Base-by-base conservation (phyloP, 1,284 basidiomycete genomes). In the Naganishia cerealis region DNA sequence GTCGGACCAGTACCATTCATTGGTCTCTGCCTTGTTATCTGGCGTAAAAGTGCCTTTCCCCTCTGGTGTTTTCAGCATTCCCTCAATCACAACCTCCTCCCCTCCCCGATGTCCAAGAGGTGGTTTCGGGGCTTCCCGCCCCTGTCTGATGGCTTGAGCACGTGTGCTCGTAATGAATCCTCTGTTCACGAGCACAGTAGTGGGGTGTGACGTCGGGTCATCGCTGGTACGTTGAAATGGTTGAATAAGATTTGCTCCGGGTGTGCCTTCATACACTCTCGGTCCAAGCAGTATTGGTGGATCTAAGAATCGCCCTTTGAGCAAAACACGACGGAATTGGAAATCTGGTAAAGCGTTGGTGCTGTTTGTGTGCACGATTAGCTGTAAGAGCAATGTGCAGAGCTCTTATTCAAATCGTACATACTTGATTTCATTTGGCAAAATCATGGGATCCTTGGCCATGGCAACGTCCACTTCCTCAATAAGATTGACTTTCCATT, bases 401-500 rank as follows among this genome's bases (percentile, higher is more conserved):
- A 50, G 13, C 16, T 36, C 12, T 16, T 46, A 18, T 29, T n/a
- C 18, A 43, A 50, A 65, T 48, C n/a, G 7, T 39, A 77, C 89
- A 75, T 80, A 96, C 94, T 98, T 95, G 82, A 99, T 88, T 78
- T 87, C 87, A 52, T 84, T 85, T 0, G 95, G 95, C 29, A 99
- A 82, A 29, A 83, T 77, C 69, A 99, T 85, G 0, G 96, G 90
- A 42, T 87, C 86, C 38, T 89, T 85, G 70, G 89, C 85, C 36
- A 98, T 82, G 81, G 98, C 97, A 79, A 91, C 88, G 76, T 97
- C 91, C 53, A 99, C 84, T 76, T 98, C 92, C 72, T 97, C 92
- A 72, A 99, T 97, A 69, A 99, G 84, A 62, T 87, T 86, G 39
- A 97, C 83, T 81, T 99, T 99, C 96, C 96, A 99, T 77, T 92